Conservation (phyloP, 139 green algal species). For the Volvox africanus region DNA sequence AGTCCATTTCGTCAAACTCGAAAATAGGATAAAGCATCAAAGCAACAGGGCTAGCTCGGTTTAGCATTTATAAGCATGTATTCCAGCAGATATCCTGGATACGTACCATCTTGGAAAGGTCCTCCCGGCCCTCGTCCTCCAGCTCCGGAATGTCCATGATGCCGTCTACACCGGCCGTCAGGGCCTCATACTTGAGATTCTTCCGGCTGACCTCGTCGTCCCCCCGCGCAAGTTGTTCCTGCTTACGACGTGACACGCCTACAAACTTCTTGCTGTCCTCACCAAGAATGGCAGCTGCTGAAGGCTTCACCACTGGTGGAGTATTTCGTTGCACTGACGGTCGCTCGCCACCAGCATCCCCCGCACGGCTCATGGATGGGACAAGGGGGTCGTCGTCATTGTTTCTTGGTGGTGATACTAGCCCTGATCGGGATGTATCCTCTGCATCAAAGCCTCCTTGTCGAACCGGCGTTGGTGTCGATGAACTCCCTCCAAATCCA, state of each 20-base stretch:
- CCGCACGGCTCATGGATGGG: not conserved
- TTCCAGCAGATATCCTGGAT: too few relatives aligned
- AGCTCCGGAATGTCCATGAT: conserved; percentile 69
- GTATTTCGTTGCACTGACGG: not conserved
- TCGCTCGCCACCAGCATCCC: not conserved
- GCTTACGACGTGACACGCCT: conserved; percentile 60
- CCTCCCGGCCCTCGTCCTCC: conserved; percentile 70
- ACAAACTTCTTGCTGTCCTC: conserved; percentile 40
- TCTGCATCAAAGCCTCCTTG: not conserved
- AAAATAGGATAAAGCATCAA: too few relatives aligned
- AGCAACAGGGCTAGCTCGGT: too few relatives aligned
- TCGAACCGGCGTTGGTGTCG: not conserved
- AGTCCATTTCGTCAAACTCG: too few relatives aligned
- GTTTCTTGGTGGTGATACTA: not conserved
- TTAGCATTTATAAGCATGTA: too few relatives aligned
- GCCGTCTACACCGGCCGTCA: conserved; percentile 38
- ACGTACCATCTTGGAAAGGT: conserved; percentile 64
- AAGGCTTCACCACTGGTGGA: not conserved
- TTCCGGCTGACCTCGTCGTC: conserved; percentile 49
- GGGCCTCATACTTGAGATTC: conserved; percentile 48
- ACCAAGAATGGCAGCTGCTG: not conserved
- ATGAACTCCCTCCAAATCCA: not conserved
- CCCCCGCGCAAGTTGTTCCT: conserved; percentile 55
- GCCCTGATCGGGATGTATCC: not conserved
- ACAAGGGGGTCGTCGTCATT: not conserved